Evolutionary conservation across 2,329 filamentous ascomycete species (phyloP).

Genomic region (Falciphora oryzae): DNA sequence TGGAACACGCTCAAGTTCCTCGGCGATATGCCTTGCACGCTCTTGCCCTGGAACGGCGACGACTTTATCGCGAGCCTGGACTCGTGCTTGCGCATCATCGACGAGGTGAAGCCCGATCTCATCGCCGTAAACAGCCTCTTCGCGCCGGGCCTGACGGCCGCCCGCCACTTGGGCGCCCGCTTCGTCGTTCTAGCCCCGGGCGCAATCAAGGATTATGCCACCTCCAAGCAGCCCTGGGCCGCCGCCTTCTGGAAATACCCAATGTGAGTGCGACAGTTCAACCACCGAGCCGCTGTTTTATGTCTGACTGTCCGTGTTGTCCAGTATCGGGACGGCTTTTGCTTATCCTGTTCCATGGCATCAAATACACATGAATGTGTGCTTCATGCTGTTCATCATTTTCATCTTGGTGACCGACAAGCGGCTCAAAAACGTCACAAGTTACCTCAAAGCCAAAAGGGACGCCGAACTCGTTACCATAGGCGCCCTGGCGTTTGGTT

Average conservation of each 20-base stretch:
- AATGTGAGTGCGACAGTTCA: no score
- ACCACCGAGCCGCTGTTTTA: no score
- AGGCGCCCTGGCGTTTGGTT: not conserved
- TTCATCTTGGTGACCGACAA: no score
- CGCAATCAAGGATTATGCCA: not conserved
- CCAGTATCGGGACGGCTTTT: no score
- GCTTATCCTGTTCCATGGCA: no score
- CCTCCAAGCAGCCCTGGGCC: no score
- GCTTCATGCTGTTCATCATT: no score
- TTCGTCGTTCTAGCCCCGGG: not conserved
- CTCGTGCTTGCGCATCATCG: slow-evolving; percentile 31
- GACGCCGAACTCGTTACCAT: not conserved
- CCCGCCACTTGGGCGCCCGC: not conserved
- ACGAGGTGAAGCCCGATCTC: slow-evolving; percentile 30
- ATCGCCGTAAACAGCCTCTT: not conserved
- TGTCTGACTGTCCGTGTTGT: no score
- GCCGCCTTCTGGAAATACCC: no score
- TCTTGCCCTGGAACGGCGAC: slow-evolving; percentile 29
- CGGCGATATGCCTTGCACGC: slow-evolving; percentile 10
- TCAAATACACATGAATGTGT: no score
- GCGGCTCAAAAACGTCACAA: no score
- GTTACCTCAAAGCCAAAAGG: no score
- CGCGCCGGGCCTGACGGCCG: not conserved
- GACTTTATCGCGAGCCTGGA: slow-evolving; percentile 35
- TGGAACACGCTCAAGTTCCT: not conserved